phyloP scores from a whole-genome alignment of 2,329 filamentous ascomycete genomes.

The Aspergillus brasiliensis region DNA sequence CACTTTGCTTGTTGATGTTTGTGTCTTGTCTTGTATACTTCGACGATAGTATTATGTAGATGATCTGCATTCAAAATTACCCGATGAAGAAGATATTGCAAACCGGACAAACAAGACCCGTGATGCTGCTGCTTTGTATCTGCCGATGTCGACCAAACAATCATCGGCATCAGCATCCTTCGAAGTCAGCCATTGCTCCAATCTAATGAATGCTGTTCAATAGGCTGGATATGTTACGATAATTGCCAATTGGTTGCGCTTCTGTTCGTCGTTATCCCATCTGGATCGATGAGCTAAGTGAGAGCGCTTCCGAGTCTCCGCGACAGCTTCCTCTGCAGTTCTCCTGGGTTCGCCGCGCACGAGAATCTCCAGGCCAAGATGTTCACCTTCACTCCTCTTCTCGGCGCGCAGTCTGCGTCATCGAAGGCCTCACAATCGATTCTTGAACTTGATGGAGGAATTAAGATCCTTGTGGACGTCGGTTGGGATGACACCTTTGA shows the following conservation, averaged over 20 bases:
- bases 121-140: background rate
- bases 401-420: slow-evolving; percentile 80
- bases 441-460: slow-evolving; percentile 90
- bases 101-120: background rate
- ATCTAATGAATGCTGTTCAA: background rate
- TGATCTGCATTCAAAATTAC: background rate
- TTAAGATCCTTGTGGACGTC: slow-evolving; percentile 92
- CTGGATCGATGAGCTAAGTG: background rate
- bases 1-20: background rate
- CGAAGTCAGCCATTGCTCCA: background rate
- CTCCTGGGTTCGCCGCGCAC: background rate
- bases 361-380: slow-evolving; percentile 52
- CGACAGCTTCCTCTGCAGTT: background rate
- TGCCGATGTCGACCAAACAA: background rate
- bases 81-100: background rate
- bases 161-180: background rate
- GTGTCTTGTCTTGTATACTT: background rate
- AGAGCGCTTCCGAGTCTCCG: background rate
- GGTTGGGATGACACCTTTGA: slow-evolving; percentile 96
- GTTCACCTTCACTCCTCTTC: slow-evolving; percentile 94
- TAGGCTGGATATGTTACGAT: background rate
- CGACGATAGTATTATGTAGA: background rate
- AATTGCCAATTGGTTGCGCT: background rate
- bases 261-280: background rate
- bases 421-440: slow-evolving; percentile 92